Base-by-base conservation (phyloP, 176 grass and related monocot species). In the Rhynchospora tenuis region DNA sequence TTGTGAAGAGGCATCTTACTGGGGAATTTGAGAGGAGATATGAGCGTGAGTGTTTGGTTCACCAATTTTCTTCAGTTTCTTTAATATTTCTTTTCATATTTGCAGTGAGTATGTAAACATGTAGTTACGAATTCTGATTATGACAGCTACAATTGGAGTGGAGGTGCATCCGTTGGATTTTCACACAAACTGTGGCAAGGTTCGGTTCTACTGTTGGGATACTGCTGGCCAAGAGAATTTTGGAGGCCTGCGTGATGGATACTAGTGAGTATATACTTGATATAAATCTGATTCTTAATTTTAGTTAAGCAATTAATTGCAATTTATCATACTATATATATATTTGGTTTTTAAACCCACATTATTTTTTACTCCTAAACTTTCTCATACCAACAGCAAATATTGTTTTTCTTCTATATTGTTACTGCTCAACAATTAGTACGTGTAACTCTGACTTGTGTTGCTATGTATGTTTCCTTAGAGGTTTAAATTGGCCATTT, bases 21-120 rank as follows among this genome's bases (percentile, higher is more conserved):
- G 84, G 84, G n/a, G 84, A 85, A 38, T 85, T 85, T 64, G 84
- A 85, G 84, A 85, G 78, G 84, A 85, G 65, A 78, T 85, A 79
- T 33, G 84, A 85, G 29, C 42, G 84, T 85, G 61, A 78, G 83
- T 50, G 48, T 78, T 52, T 52, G 19, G 64, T 85, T 16, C 38
- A 17, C 27, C 47, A 63, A 2, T 78, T 60, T 6, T 27, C 12
- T 51, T 50, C 5, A 8, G 10, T 9, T 51, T 16, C 0, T 20
- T 84, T 13, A 71, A 78, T 78, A 1, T 33, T 52, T 19, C 2
- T 85, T 43, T 27, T 24, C 51, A 27, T 46, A 9, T 71, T 73
- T 73, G 11, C 15, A 6, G 29, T 45, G 19, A 19, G 20, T 58
- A 31, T 73, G 1, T 72, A 4, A 27, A 12, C 47, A 59, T 59